Evolutionary conservation across 139 green algal genomes (phyloP), one percentile per base, ranked within the genome.

Genomic region (Picochlorum sp.): DNA sequence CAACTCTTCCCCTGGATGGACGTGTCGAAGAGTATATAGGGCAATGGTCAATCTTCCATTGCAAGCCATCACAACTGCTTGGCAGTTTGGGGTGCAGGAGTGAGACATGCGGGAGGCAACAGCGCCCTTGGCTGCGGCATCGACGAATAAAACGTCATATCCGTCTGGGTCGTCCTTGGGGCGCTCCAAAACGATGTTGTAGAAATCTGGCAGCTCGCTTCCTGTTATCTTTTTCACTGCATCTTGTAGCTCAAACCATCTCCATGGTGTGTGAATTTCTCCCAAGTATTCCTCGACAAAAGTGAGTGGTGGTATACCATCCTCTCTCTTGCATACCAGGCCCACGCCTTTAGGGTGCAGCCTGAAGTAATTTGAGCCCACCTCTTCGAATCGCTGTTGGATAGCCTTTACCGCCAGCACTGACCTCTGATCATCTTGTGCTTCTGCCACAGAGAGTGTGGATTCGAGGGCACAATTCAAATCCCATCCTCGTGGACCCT

Each of bases 231-330:
- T 84, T 72, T 89, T 92, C n/a, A 91, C 80, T 9, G 72, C 80
- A 60, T 95, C 88, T 71, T 88, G 72, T 54, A 95, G 87, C 76
- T 97, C 91, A 65, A 92, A 95, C 91, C 91, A 97, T 30, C 91
- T 75, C 85, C 84, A 95, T 9, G 90, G 88, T 11, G 80, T 77
- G 72, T 97, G 90, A 41, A 96, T 73, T 66, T 96, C 87, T 5
- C 92, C 92, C 45, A 96, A 69, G 71, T 98, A 98, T 76, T 96
- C 84, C 63, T 95, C 80, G 13, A 98, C 83, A 62, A 97, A 90
- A 3, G 84, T 91, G 41, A 91, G 85, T 26, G 82, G 60, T 0
- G 73, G 45, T 31, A 96, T 38, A 4, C 90, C 90, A 4, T 52
- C 87, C 6, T 60, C 26, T 7, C 80, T 63, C 26, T 37, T 38